Evolutionary conservation across 176 grass and related monocot species (phyloP).

Genomic region (Aechmea fasciata): DNA sequence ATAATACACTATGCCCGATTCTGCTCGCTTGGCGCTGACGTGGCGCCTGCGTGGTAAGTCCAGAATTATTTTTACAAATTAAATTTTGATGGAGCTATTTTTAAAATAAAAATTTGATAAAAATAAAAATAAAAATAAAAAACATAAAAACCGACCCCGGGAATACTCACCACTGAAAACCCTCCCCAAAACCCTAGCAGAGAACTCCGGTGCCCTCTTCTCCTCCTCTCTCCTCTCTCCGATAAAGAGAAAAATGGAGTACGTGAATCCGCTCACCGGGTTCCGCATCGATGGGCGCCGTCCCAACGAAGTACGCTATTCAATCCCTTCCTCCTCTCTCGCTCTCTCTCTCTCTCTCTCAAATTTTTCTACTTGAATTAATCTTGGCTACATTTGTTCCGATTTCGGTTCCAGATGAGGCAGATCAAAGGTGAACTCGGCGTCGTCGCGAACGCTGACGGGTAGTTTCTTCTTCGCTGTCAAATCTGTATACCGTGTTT

Average conservation of each 20-base stretch:
- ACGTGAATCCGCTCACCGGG: slow-evolving; percentile 59
- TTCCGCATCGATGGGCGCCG: slow-evolving; percentile 78
- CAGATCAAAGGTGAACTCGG: slow-evolving; percentile 72
- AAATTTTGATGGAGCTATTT: no score
- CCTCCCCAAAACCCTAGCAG: background rate
- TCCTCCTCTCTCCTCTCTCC: background rate
- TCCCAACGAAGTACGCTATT: slow-evolving; percentile 47
- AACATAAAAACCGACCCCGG: no score
- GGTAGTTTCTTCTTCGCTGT: slow-evolving; percentile 15
- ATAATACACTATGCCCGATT: no score
- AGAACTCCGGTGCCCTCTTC: background rate
- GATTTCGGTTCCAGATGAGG: slow-evolving; percentile 53
- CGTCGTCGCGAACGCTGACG: slow-evolving; percentile 67
- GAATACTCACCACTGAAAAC: no score
- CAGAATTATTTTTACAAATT: no score
- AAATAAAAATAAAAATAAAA: no score
- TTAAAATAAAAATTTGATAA: no score
- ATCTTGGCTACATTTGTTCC: background rate
- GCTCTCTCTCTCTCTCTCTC: background rate
- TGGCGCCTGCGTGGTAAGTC: no score
- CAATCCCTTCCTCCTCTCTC: background rate
- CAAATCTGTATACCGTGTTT: no score
- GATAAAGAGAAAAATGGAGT: slow-evolving; percentile 36
- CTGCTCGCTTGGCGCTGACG: no score
- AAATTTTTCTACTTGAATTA: background rate